A percentile compares a stretch with the other conserved stretches of the same genome.
phyloP scores from a whole-genome alignment of 2,329 filamentous ascomycete species.

The Penicillium fuscoglaucum region DNA sequence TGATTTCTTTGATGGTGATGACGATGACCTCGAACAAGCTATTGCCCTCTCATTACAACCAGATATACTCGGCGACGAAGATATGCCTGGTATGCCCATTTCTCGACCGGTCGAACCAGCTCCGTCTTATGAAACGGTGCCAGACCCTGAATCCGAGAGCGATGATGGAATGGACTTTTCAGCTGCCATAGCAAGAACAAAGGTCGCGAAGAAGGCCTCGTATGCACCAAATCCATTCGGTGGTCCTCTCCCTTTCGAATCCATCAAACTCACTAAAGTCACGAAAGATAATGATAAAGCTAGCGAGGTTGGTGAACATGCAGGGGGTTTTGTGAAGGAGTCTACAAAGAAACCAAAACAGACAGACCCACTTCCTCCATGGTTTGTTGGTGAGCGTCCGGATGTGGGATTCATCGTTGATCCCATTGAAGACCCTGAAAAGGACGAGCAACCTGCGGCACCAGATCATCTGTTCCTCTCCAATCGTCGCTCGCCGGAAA shows the following conservation, averaged over 20 bases:
- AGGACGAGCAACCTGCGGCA: constrained; percentile 22
- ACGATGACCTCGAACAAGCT: constrained; percentile 75
- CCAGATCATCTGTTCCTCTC: constrained; percentile 31
- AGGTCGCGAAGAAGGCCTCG: constrained; percentile 55
- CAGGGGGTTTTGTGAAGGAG: constrained; percentile 66
- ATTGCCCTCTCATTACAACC: constrained; percentile 78
- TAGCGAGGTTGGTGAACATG: constrained; percentile 54
- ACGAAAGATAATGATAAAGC: constrained; percentile 43
- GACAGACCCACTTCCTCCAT: constrained; percentile 45
- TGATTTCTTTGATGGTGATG: constrained; percentile 63
- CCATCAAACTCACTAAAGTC: constrained; percentile 66
- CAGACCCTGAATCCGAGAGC: constrained; percentile 50
- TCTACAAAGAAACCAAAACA: constrained; percentile 32
- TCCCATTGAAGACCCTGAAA: constrained; percentile 22
- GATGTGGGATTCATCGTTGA: constrained; percentile 37
- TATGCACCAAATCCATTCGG: constrained; percentile 58
- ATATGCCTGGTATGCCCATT: constrained; percentile 36
- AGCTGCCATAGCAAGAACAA: constrained; percentile 70
- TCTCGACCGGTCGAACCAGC: constrained; percentile 51
- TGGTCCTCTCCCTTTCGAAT: constrained; percentile 88
- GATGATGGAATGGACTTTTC: constrained; percentile 78
- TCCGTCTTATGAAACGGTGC: constrained; percentile 23
- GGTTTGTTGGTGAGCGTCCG: constrained; percentile 45
- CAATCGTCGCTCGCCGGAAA: constrained; percentile 35
- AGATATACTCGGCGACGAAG: constrained; percentile 43